Conservation (phyloP, 108 stramenopile genomes). For the Nitzschia palea region DNA sequence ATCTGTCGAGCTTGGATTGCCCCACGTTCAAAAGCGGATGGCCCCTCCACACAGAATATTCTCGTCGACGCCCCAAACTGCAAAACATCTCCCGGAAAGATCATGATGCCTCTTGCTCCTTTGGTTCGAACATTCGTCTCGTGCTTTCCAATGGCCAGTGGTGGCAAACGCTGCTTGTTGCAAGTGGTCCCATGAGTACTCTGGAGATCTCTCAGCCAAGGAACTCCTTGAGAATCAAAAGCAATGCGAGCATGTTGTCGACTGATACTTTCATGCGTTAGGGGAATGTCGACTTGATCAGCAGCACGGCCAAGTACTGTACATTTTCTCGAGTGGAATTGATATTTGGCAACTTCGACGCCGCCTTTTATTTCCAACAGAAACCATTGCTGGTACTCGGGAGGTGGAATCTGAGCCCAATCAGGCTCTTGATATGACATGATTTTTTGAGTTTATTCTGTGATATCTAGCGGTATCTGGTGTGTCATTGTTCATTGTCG, state of each 20-base stretch:
- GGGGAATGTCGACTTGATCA: slow-evolving; percentile 57
- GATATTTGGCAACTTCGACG: slow-evolving; percentile 31
- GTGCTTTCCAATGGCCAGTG: slow-evolving; percentile 49
- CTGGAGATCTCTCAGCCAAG: slow-evolving; percentile 70
- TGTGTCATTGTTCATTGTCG: no score
- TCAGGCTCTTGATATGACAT: slow-evolving; percentile 31
- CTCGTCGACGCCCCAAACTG: slow-evolving; percentile 72
- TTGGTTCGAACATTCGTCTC: slow-evolving; percentile 21
- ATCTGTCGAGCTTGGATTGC: slow-evolving; percentile 12
- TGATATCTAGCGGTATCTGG: background rate
- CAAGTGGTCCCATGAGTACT: slow-evolving; percentile 71
- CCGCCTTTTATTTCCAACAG: slow-evolving; percentile 56
- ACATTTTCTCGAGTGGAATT: slow-evolving; percentile 22
- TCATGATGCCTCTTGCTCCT: slow-evolving; percentile 64
- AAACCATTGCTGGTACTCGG: slow-evolving; percentile 24
- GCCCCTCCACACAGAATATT: slow-evolving; percentile 66
- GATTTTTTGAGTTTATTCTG: no score
- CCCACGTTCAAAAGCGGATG: slow-evolving; percentile 54
- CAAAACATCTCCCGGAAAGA: slow-evolving; percentile 74
- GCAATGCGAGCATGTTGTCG: slow-evolving; percentile 80
- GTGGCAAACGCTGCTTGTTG: slow-evolving; percentile 57
- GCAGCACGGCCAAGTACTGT: slow-evolving; percentile 68
- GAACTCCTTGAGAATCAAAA: slow-evolving; percentile 55
- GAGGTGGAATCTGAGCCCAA: slow-evolving; percentile 19
- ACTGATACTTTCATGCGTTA: slow-evolving; percentile 68